These are phyloP conservation scores for Pythium vanterpoolii DNA, from an alignment of 352 stramenopile genomes.

Conservation along the genomic window DNA sequence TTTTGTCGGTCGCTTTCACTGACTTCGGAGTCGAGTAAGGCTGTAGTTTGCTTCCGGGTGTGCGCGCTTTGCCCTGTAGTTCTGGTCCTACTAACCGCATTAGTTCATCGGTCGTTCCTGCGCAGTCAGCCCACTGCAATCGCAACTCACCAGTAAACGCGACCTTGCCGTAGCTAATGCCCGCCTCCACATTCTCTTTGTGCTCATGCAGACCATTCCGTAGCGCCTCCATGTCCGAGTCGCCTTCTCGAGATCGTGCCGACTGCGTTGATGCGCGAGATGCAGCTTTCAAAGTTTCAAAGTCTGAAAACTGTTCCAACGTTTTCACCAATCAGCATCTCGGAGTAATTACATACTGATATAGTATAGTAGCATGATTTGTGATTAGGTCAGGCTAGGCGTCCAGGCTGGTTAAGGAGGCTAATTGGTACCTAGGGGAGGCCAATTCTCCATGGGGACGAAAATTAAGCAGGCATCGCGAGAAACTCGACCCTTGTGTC, in stretches of 20 bases:
- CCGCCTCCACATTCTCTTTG: conserved; percentile 71
- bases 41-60: conserved; percentile 9
- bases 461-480: no score
- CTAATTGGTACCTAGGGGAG: no score
- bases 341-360: background rate
- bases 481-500: no score
- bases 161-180: conserved; percentile 30
- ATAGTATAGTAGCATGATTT: no score
- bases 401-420: no score
- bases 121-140: no score
- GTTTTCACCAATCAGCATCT: background rate
- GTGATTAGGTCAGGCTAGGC: no score
- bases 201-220: conserved; percentile 35
- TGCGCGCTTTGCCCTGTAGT: conserved; percentile 8
- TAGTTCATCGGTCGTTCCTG: background rate
- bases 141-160: conserved; percentile 24
- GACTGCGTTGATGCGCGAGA: no score
- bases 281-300: conserved; percentile 17
- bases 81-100: conserved; percentile 4
- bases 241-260: background rate
- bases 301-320: background rate
- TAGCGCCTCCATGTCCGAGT: conserved; percentile 51
- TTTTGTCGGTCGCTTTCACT: conserved; percentile 18
- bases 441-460: no score
- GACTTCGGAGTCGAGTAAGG: conserved; percentile 41